Conservation (phyloP, 1,284 basidiomycete species). For the Cystobasidium slooffiae region DNA sequence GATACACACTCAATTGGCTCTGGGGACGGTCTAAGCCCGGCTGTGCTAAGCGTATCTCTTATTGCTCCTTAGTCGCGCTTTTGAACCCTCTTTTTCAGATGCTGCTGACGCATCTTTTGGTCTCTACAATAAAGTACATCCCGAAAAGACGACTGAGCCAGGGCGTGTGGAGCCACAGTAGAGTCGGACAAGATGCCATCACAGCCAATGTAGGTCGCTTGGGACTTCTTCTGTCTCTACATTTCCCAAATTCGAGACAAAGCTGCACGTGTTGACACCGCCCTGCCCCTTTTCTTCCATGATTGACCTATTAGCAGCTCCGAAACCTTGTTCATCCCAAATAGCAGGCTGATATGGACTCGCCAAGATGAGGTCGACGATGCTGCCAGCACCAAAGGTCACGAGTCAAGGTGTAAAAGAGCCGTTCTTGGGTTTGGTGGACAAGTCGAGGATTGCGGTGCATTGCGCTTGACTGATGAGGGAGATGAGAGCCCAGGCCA, state of each 20-base stretch:
- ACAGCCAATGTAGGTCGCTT: background rate
- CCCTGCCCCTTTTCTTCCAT: constrained; percentile 8
- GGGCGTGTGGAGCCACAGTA: too few relatives aligned
- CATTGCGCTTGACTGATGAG: constrained; percentile 22
- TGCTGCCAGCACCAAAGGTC: too few relatives aligned
- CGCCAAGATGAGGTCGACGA: background rate
- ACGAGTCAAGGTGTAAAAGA: background rate
- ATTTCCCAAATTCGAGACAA: background rate
- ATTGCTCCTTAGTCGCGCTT: background rate
- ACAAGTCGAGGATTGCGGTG: constrained; percentile 22
- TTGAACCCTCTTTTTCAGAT: background rate
- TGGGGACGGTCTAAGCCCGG: background rate
- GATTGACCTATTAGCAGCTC: constrained; percentile 21
- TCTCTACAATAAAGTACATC: too few relatives aligned
- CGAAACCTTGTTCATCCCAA: constrained; percentile 20
- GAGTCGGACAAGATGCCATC: background rate
- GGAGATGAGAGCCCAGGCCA: background rate
- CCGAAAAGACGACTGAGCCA: too few relatives aligned
- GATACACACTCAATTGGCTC: background rate
- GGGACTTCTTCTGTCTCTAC: background rate
- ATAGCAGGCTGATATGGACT: constrained; percentile 29
- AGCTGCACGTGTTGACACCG: constrained; percentile 9
- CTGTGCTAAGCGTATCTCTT: constrained; percentile 1
- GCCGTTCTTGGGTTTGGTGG: constrained; percentile 18
- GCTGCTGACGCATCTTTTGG: background rate